These are phyloP conservation scores for Pestalotiopsis sp. DNA, from an alignment of 2,329 filamentous ascomycete species.

Conservation along the genomic window DNA sequence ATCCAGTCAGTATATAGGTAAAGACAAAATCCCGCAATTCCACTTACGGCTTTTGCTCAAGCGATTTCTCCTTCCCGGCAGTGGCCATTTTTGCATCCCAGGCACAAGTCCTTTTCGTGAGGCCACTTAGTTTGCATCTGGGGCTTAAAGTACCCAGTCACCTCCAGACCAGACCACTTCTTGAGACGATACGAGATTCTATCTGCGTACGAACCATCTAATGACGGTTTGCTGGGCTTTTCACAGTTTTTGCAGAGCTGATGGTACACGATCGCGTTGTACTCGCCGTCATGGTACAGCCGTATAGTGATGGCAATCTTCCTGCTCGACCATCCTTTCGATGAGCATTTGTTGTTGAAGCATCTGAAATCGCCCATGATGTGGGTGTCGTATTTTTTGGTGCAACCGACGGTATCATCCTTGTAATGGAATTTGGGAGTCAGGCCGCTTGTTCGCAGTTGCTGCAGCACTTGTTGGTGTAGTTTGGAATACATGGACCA, in stretches of 20 bases:
- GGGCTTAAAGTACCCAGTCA: slow-evolving; percentile 13
- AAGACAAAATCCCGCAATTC: neutral
- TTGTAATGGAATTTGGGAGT: slow-evolving; percentile 24
- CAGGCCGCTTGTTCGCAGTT: slow-evolving; percentile 2
- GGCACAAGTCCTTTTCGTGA: slow-evolving; percentile 33
- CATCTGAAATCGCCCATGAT: slow-evolving; percentile 38
- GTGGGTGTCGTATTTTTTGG: slow-evolving; percentile 27
- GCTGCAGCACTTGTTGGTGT: slow-evolving; percentile 11
- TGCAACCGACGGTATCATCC: slow-evolving; percentile 17
- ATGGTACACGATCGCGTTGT: slow-evolving; percentile 40
- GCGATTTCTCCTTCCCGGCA: slow-evolving; percentile 22
- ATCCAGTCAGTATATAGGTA: neutral
- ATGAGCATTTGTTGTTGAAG: slow-evolving; percentile 26
- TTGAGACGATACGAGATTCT: slow-evolving; percentile 39
- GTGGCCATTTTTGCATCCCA: slow-evolving; percentile 38
- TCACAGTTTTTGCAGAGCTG: slow-evolving; percentile 36
- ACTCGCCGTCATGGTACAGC: slow-evolving; percentile 28
- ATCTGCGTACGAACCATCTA: slow-evolving; percentile 37
- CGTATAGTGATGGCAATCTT: slow-evolving; percentile 37
- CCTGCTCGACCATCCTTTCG: slow-evolving; percentile 34
- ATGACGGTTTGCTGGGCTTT: slow-evolving; percentile 16
- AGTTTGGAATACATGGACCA: slow-evolving; percentile 13
- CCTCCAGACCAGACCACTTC: slow-evolving; percentile 34
- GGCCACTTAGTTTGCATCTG: slow-evolving; percentile 17
- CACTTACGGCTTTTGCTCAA: neutral